phyloP scores from a whole-genome alignment of 129 eudicot species.

The Calendula officinalis region DNA sequence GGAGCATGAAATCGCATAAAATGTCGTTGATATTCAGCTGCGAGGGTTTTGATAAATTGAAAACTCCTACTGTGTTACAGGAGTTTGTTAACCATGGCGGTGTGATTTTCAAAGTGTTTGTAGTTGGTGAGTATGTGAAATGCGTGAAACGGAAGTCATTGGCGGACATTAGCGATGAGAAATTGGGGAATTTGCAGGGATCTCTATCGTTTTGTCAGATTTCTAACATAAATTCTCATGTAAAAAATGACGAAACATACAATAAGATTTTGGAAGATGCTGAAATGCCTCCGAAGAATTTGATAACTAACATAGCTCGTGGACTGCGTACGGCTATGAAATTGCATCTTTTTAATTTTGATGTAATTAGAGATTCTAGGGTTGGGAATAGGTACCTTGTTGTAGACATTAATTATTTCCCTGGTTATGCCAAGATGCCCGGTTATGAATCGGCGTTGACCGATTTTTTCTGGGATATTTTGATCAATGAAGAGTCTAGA shows the following conservation, averaged over 20 bases:
- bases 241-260: constrained; percentile 42
- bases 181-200: constrained; percentile 42
- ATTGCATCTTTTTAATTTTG: constrained; percentile 66
- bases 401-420: constrained; percentile 77
- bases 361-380: constrained; percentile 65
- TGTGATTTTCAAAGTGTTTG: constrained; percentile 76
- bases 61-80: constrained; percentile 68
- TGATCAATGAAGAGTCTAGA: constrained; percentile 34
- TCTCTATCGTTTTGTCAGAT: constrained; percentile 64
- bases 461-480: constrained; percentile 61
- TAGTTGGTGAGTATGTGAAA: constrained; percentile 63
- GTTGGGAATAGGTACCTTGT: constrained; percentile 76
- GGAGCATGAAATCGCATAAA: constrained; percentile 72
- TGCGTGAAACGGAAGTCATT: constrained; percentile 81
- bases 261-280: constrained; percentile 55
- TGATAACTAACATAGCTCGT: constrained; percentile 47
- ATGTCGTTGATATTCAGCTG: constrained; percentile 56
- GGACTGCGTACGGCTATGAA: constrained; percentile 54
- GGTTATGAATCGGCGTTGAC: constrained; percentile 57
- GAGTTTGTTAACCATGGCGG: constrained; percentile 89
- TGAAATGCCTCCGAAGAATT: constrained; percentile 58
- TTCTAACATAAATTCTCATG: constrained; percentile 45
- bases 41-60: constrained; percentile 49
- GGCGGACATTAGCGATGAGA: constrained; percentile 67
- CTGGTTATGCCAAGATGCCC: constrained; percentile 88